Percentiles rank a stretch among this genome's conserved stretches.
phyloP scores from a whole-genome alignment of 2,329 filamentous ascomycete species.

The Biscogniauxia mediterranea region DNA sequence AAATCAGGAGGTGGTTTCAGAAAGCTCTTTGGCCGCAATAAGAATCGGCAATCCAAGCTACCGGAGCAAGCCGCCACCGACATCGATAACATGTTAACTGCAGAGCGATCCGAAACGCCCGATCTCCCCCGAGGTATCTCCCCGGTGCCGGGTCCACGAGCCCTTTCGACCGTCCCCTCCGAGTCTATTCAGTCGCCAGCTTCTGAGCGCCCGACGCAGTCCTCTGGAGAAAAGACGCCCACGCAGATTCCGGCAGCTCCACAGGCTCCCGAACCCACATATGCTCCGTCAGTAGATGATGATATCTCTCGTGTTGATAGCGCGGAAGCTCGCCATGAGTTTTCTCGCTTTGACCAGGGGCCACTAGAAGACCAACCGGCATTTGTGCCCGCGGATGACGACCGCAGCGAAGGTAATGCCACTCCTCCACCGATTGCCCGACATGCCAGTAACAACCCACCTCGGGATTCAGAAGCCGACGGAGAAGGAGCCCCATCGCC shows the following conservation, averaged over 20 bases:
- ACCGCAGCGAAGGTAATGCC: constrained; percentile 44
- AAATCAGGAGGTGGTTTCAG: constrained; percentile 45
- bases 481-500: constrained; percentile 33
- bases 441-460: constrained; percentile 25
- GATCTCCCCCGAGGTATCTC: constrained; percentile 28
- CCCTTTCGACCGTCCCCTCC: constrained; percentile 23
- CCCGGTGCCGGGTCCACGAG: constrained; percentile 25
- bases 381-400: constrained; percentile 64
- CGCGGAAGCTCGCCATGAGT: constrained; percentile 58
- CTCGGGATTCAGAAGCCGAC: constrained; percentile 24
- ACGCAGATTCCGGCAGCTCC: constrained; percentile 27
- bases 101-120: constrained; percentile 32
- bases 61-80: constrained; percentile 53
- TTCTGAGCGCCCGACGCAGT: constrained; percentile 26
- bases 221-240: constrained; percentile 26
- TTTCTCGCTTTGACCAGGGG: constrained; percentile 78
- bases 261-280: constrained; percentile 34
- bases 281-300: constrained; percentile 46
- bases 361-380: constrained; percentile 84
- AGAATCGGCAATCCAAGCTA: constrained; percentile 57
- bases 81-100: constrained; percentile 50
- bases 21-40: constrained; percentile 64
- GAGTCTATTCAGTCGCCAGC: constrained; percentile 20
- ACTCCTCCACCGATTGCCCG: constrained; percentile 52
- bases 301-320: constrained; percentile 60